Base-by-base conservation (phyloP, 2,329 filamentous ascomycete species). In the Cladosporium sphaerospermum region DNA sequence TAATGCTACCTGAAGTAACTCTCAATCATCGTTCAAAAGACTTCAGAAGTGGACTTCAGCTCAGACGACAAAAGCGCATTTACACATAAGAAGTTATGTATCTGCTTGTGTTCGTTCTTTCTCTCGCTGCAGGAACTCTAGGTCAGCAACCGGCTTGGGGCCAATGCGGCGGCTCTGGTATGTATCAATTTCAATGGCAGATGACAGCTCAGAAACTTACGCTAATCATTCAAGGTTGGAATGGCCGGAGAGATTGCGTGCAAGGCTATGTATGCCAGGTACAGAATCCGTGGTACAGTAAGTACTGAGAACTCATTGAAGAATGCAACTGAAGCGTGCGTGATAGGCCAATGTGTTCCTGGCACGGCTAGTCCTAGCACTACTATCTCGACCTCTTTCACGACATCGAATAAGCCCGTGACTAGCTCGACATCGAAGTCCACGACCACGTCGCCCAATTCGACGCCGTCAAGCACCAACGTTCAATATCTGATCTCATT, bases 401-500 rank as follows among this genome's bases (percentile, higher is more conserved):
- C 23, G 36, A 28, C 45, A 11, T 41, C 46, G n/a, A 32, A 19
- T 2, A 36, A 34, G 28, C 36, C 40, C 11, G 10, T 13, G 5
- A 37, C 18, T 1, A 51, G 28, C 14, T 10, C 47, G 4, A 43
- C 39, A 14, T 14, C 39, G 18, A 33, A 10, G 9, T 10, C 39
- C 4, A 43, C 47, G 7, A 11, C 39, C 11, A 43, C 47, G 2
- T 34, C 31, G n/a, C 28, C 39, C 9, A 36, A 32, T 32, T 7
- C 40, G 31, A 10, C 28, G 8, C 47, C 47, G 18, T 9, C 47
- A 7, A 28, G 31, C 18, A 43, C 47, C 32, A 23, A 13, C 8
- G 23, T 37, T 16, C 16, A 51, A 23, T 51, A 51, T 31, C n/a
- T 51, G 47, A 44, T 51, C 14, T 51, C 47, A 14, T 51, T 51